Evolutionary conservation across 495 filamentous ascomycete species (phyloP).

Genomic region (Trichoderma parareesei): DNA sequence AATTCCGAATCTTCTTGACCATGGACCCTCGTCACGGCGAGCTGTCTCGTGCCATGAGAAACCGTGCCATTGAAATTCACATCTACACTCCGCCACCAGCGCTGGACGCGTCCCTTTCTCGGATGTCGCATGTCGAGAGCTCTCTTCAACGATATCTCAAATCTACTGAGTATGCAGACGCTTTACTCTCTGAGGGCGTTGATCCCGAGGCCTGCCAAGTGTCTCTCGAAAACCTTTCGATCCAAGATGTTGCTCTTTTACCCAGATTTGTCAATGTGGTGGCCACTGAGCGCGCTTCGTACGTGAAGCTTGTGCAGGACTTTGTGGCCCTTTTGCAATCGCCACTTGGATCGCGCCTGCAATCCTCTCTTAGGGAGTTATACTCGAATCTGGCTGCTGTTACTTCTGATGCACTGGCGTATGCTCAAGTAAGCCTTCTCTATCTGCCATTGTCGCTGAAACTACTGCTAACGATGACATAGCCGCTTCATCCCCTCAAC

Average conservation of each 20-base stretch:
- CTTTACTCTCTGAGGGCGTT: neutral
- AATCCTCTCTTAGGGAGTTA: neutral
- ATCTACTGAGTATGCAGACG: neutral
- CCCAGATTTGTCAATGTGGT: conserved; percentile 25
- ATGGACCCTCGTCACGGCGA: conserved; percentile 92
- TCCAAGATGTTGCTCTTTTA: conserved; percentile 39
- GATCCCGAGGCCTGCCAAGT: conserved; percentile 15
- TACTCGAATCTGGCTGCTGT: neutral
- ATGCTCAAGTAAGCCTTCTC: conserved; percentile 18
- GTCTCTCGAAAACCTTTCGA: conserved; percentile 48
- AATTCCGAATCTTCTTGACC: conserved; percentile 89
- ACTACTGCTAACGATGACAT: conserved; percentile 15
- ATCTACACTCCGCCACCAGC: conserved; percentile 37
- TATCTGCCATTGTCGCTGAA: conserved; percentile 15
- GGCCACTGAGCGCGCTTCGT: neutral
- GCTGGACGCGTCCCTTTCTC: conserved; percentile 16
- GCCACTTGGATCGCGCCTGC: neutral
- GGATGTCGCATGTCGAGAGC: conserved; percentile 35
- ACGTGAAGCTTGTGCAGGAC: neutral
- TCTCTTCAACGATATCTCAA: conserved; percentile 28
- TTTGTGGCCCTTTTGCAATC: neutral
- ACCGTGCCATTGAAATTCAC: conserved; percentile 85
- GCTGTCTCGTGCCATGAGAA: conserved; percentile 92
- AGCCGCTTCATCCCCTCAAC: conserved; percentile 57
- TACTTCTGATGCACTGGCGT: conserved; percentile 15